These are phyloP conservation scores for Umbelopsis vinacea DNA, from an alignment of 192 early-diverging fungal species.

Conservation along the genomic window DNA sequence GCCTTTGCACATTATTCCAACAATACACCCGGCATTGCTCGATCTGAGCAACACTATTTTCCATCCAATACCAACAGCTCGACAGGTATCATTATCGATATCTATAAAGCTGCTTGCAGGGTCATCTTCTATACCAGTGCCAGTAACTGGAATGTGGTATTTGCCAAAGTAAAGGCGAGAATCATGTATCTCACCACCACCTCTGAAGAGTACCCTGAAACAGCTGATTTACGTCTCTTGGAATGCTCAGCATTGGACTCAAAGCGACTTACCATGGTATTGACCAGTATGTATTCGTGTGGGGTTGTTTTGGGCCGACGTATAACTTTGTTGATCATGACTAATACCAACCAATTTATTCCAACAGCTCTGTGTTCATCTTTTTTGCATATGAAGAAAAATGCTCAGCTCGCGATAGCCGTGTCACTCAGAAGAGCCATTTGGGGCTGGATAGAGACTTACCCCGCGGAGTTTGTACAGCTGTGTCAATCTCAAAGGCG, in stretches of 20 bases:
- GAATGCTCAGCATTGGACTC: constrained; percentile 87
- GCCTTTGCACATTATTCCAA: constrained; percentile 37
- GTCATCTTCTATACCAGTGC: constrained; percentile 88
- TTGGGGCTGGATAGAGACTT: constrained; percentile 93
- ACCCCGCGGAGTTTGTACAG: constrained; percentile 80
- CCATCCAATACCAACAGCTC: constrained; percentile 26
- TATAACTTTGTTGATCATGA: too few species aligned
- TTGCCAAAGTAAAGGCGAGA: constrained; percentile 70
- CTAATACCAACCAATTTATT: background rate
- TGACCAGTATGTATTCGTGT: constrained; percentile 53
- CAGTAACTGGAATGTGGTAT: constrained; percentile 86
- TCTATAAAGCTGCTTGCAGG: constrained; percentile 81
- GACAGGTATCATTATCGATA: constrained; percentile 65
- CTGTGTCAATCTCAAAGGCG: constrained; percentile 68
- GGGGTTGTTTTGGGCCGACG: too few species aligned
- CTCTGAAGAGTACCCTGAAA: constrained; percentile 69
- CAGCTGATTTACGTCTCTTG: constrained; percentile 83
- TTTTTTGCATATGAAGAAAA: constrained; percentile 63
- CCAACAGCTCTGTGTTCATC: constrained; percentile 52
- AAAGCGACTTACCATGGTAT: constrained; percentile 66
- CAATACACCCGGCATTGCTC: constrained; percentile 34
- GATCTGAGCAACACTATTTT: constrained; percentile 36
- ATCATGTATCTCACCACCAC: constrained; percentile 66
- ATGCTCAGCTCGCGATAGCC: constrained; percentile 77
- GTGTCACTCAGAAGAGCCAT: constrained; percentile 80